Percentiles rank a stretch among this genome's conserved stretches.
These are phyloP conservation scores for Malassezia obtusa DNA, from an alignment of 1,284 basidiomycete species.

Conservation along the genomic window DNA sequence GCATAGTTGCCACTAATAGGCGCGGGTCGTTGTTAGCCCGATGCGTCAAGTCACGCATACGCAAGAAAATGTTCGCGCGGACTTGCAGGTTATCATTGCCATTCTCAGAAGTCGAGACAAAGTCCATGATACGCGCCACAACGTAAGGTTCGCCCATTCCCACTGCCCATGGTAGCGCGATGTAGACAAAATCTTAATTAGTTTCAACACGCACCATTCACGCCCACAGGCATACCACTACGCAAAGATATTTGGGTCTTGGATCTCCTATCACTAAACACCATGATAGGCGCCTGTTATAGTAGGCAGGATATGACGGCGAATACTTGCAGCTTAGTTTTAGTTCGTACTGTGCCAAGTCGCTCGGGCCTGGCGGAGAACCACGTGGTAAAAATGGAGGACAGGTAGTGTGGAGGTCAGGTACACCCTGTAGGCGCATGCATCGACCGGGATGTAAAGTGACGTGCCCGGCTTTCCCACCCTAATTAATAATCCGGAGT, in stretches of 20 bases:
- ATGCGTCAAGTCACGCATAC: constrained; percentile 76
- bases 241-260: constrained; percentile 17
- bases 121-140: constrained; percentile 90
- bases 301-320: too few relatives aligned
- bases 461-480: too few relatives aligned
- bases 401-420: too few relatives aligned
- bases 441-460: too few relatives aligned
- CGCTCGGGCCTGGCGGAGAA: too few relatives aligned
- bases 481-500: too few relatives aligned
- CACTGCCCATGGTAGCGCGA: constrained; percentile 77
- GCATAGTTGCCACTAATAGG: constrained; percentile 82
- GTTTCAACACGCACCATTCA: constrained; percentile 29
- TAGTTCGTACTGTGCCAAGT: too few relatives aligned
- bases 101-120: constrained; percentile 65
- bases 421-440: too few relatives aligned
- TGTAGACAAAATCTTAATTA: constrained; percentile 54
- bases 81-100: constrained; percentile 52
- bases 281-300: too few relatives aligned
- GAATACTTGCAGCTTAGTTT: too few relatives aligned
- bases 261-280: too few relatives aligned
- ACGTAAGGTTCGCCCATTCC: constrained; percentile 79
- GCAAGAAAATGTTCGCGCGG: constrained; percentile 83
- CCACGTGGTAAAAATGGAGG: too few relatives aligned
- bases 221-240: constrained; percentile 31
- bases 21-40: constrained; percentile 74